phyloP scores from a whole-genome alignment of 2,329 filamentous ascomycete genomes.

The Parafenestella ontariensis region DNA sequence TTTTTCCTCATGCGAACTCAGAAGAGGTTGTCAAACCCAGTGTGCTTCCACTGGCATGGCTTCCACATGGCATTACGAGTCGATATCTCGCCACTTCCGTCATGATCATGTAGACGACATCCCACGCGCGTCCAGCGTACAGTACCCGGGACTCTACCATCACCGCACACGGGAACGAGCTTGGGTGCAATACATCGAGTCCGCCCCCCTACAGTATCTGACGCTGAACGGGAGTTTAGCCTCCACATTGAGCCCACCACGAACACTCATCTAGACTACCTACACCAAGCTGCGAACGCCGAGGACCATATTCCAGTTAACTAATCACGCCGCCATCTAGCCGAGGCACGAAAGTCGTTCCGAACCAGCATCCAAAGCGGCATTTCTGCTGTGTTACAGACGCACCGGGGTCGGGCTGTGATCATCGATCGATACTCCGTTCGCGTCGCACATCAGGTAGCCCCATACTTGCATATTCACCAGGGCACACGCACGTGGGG shows the following conservation, averaged over 20 bases:
- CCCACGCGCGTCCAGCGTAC: background rate
- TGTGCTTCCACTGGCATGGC: constrained; percentile 3
- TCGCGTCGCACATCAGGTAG: background rate
- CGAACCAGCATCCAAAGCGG: background rate
- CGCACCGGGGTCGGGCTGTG: background rate
- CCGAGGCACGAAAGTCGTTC: background rate
- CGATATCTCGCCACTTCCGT: background rate
- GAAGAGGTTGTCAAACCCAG: background rate
- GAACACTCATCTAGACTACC: background rate
- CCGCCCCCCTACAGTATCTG: background rate
- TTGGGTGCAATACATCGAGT: background rate
- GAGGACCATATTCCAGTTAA: no score
- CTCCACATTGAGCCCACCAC: background rate
- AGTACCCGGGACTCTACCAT: background rate
- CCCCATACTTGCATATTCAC: background rate
- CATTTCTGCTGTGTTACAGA: background rate
- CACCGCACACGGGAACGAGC: background rate
- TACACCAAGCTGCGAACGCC: background rate
- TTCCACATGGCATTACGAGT: constrained; percentile 4
- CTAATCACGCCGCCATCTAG: background rate
- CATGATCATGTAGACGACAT: background rate
- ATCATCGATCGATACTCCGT: background rate
- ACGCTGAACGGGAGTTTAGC: no score
- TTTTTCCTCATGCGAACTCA: background rate
- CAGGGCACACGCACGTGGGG: constrained; percentile 4